Conservation (phyloP, 805 yeast species). For the Ogataea wickerhamii region DNA sequence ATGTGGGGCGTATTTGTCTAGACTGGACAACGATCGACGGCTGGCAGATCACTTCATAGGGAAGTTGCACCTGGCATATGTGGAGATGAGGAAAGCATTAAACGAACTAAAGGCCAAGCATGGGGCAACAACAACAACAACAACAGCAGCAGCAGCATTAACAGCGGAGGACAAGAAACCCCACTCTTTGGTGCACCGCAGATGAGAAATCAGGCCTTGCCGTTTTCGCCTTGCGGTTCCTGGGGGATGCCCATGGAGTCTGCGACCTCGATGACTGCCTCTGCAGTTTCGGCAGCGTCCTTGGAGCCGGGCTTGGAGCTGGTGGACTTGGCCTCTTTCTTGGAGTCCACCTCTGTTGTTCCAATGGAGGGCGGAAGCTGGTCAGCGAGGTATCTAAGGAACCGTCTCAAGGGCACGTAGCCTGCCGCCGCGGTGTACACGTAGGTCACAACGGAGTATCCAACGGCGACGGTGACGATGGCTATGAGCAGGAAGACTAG, state of each 20-base stretch:
- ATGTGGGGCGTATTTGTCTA: conserved; percentile 85
- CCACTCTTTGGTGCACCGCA: no score
- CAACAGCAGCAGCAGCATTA: no score
- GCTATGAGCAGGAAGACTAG: conserved; percentile 16
- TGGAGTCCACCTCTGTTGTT: conserved; percentile 17
- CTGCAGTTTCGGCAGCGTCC: conserved; percentile 1
- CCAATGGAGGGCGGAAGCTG: conserved; percentile 35
- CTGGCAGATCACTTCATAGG: conserved; percentile 89
- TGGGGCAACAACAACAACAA: conserved; percentile 1
- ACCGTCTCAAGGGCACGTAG: conserved; percentile 17
- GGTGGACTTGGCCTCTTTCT: conserved; percentile 1
- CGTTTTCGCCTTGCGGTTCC: background rate
- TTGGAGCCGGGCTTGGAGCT: background rate
- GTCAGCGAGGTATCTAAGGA: conserved; percentile 28
- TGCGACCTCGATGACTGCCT: conserved; percentile 3
- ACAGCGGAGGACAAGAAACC: no score
- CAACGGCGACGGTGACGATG: conserved; percentile 9
- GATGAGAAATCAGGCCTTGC: background rate
- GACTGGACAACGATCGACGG: conserved; percentile 83
- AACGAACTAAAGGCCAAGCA: conserved; percentile 34
- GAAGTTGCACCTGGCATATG: conserved; percentile 80
- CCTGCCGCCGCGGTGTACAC: conserved; percentile 7
- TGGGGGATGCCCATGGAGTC: background rate
- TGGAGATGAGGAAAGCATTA: conserved; percentile 61
- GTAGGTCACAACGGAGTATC: conserved; percentile 10